Evolutionary conservation across 169 alveolate species (phyloP).

Genomic region (Theileria equi): DNA sequence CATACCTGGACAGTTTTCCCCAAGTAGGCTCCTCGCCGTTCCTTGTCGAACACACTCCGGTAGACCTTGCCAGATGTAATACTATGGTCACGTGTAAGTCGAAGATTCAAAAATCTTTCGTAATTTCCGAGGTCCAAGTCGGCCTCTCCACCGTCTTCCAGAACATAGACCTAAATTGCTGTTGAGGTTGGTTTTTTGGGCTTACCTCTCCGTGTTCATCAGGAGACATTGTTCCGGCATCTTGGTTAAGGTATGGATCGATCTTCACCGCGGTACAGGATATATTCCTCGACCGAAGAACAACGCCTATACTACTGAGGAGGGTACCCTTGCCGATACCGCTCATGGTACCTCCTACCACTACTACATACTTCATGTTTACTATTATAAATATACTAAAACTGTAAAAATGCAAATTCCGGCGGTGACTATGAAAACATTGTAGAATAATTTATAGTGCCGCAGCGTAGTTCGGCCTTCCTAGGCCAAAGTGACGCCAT

Average conservation of each 20-base stretch:
- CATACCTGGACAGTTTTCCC: constrained; percentile 95
- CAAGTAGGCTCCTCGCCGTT: constrained; percentile 91
- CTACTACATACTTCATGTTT: constrained; percentile 82
- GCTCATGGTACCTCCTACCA: constrained; percentile 93
- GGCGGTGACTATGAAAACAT: not conserved
- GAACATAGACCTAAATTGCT: constrained; percentile 72
- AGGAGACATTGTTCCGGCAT: constrained; percentile 97
- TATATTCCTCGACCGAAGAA: constrained; percentile 84
- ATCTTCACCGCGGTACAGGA: constrained; percentile 91
- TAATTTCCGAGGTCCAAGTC: constrained; percentile 98
- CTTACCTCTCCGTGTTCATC: constrained; percentile 95
- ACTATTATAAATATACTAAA: not conserved
- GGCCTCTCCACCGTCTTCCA: constrained; percentile 96
- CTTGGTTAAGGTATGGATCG: constrained; percentile 93
- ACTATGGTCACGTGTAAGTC: constrained; percentile 84
- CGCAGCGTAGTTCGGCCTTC: constrained; percentile 2
- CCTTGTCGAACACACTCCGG: constrained; percentile 85
- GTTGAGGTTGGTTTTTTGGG: not conserved
- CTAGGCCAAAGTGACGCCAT: constrained; percentile 25
- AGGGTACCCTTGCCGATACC: constrained; percentile 96
- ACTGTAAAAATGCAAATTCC: not conserved
- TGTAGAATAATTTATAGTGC: constrained; percentile 7
- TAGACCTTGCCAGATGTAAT: constrained; percentile 95
- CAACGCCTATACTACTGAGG: constrained; percentile 88
- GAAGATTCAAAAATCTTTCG: constrained; percentile 90